These are phyloP conservation scores for Symbiodinium pilosum DNA, from an alignment of 73 alveolate genomes.

Conservation along the genomic window DNA sequence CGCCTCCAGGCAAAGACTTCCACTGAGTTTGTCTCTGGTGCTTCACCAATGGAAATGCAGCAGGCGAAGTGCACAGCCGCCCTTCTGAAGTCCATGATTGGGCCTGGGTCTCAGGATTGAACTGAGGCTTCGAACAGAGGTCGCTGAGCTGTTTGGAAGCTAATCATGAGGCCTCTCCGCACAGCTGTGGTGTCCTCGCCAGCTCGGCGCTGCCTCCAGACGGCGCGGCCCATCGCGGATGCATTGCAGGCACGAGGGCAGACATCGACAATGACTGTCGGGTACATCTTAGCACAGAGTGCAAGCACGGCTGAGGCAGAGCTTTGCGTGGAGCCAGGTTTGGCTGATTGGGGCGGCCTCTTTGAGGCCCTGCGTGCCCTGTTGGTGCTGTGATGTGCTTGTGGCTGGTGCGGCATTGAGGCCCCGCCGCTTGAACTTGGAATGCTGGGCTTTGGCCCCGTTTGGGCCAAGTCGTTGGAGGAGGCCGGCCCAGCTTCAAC, in stretches of 20 bases:
- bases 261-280: neutral
- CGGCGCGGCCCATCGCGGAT: constrained; percentile 2
- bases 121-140: too few species aligned
- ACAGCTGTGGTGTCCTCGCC: constrained; percentile 31
- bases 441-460: neutral
- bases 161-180: neutral
- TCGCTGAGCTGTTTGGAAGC: too few species aligned
- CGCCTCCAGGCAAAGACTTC: constrained; percentile 1
- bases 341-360: constrained; percentile 35
- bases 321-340: constrained; percentile 15
- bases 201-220: constrained; percentile 42
- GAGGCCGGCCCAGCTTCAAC: neutral
- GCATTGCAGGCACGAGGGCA: constrained; percentile 20
- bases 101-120: too few species aligned
- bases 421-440: neutral
- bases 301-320: neutral
- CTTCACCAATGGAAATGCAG: too few species aligned
- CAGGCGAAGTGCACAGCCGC: neutral
- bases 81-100: neutral
- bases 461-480: neutral
- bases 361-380: too few species aligned
- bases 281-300: neutral
- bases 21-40: neutral
- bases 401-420: neutral
- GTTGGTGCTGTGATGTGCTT: too few species aligned